A percentile compares a stretch with the other conserved stretches of the same genome.
Conservation (phyloP, 2,329 filamentous ascomycete genomes). For the Aspergillus ochraceus region DNA sequence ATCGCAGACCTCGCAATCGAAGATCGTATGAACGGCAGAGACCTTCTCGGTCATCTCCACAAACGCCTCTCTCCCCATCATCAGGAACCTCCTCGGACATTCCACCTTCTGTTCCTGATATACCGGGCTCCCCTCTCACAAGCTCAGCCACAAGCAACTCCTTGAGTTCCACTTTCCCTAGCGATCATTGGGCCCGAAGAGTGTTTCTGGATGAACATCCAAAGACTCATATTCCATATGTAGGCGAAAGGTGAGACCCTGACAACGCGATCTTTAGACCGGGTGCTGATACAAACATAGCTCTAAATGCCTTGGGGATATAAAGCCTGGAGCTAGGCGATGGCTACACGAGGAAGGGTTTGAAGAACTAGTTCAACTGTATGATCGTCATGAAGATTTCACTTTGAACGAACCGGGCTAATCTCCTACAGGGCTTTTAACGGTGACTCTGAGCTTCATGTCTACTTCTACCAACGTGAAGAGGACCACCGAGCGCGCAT, state of each 20-base stretch:
- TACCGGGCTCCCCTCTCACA: conserved; percentile 35
- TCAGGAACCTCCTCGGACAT: conserved; percentile 31
- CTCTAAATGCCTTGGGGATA: conserved; percentile 37
- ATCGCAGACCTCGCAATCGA: conserved; percentile 29
- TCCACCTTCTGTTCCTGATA: conserved; percentile 32
- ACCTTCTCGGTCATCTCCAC: conserved; percentile 26
- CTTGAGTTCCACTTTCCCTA: conserved; percentile 24
- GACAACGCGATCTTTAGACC: background rate
- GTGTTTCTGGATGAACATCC: conserved; percentile 36
- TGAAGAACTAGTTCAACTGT: conserved; percentile 41
- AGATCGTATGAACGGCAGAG: conserved; percentile 39
- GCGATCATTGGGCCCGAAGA: conserved; percentile 44
- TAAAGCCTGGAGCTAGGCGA: conserved; percentile 26
- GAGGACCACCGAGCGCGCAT: conserved; percentile 55
- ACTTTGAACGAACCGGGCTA: background rate
- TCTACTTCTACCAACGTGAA: conserved; percentile 54
- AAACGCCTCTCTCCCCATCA: conserved; percentile 29
- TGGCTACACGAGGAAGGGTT: conserved; percentile 36
- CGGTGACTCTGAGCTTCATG: conserved; percentile 43
- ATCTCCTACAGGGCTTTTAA: conserved; percentile 46
- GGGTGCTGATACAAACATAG: conserved; percentile 21
- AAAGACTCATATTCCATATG: conserved; percentile 28
- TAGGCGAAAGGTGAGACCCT: conserved; percentile 31
- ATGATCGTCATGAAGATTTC: conserved; percentile 14
- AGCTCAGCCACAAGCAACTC: conserved; percentile 35